Conservation (phyloP, 1,139 yeast genomes). For the Kurtzmaniella quercitrusa region DNA sequence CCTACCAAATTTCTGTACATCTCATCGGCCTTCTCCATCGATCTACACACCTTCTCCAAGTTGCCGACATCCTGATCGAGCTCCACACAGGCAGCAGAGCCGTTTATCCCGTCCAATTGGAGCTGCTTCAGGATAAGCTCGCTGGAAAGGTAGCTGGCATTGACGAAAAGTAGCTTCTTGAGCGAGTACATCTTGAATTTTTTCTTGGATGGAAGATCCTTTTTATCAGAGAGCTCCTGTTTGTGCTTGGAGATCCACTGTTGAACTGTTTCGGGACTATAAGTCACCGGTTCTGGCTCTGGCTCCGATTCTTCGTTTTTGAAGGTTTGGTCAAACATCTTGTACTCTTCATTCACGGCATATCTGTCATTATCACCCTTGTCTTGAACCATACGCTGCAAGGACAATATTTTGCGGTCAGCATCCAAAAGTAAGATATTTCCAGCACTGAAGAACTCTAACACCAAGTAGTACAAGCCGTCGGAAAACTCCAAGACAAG, state of each 20-base stretch:
- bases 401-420: constrained; percentile 59
- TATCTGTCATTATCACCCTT: constrained; percentile 56
- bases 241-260: constrained; percentile 49
- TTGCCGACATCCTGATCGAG: constrained; percentile 19
- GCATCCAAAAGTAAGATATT: constrained; percentile 76
- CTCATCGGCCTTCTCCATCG: constrained; percentile 48
- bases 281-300: constrained; percentile 9
- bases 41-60: constrained; percentile 27
- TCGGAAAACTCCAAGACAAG: constrained; percentile 79
- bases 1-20: constrained; percentile 25
- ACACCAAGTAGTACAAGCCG: constrained; percentile 69
- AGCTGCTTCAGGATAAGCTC: constrained; percentile 67
- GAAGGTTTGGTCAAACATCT: constrained; percentile 46
- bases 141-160: constrained; percentile 71
- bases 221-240: constrained; percentile 13
- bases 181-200: constrained; percentile 54
- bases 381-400: constrained; percentile 77
- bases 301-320: constrained; percentile 16
- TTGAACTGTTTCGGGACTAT: constrained; percentile 32
- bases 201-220: constrained; percentile 13
- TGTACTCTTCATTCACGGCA: constrained; percentile 71
- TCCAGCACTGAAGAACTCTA: constrained; percentile 95
- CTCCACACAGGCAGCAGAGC: constrained; percentile 38
- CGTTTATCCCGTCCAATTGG: constrained; percentile 40
- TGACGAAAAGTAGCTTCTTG: constrained; percentile 65